Evolutionary conservation across 2,329 filamentous ascomycete genomes (phyloP), one percentile per base, ranked within the genome.

Genomic region (Ophiostoma sp.): DNA sequence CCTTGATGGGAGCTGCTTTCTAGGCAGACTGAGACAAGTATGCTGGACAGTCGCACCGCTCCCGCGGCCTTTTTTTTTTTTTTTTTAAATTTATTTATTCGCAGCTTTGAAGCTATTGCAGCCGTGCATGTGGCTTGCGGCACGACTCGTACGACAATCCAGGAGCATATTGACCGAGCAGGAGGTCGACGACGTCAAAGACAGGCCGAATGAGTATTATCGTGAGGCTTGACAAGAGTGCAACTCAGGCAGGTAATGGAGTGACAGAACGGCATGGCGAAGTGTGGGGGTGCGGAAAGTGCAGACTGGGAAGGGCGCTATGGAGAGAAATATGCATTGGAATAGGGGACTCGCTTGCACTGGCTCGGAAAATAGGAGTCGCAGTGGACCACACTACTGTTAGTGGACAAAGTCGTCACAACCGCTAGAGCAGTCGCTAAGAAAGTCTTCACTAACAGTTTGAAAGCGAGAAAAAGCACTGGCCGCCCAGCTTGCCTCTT

Each of bases 291-390:
- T 28, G 22, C 25, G 55, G 25, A 31, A 31, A 57, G 9, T 11
- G 12, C 25, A 59, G 15, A 59, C 55, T 12, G n/a, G 6, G 22
- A 61, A 61, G 17, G 19, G 33, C 33, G 59, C 33, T 25, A 63
- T 22, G 31, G 36, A 36, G 17, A 12, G 1, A 15, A 45, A 42
- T 42, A 28, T n/a, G 57, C 31, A 36, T n/a, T 61, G 17, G 61
- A 66, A 66, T 45, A 66, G 61, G 61, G 61, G 61, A 64, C 36
- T 64, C n/a, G 36, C 61, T 64, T 28, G 61, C 61, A 42, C 39
- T 45, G 17, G 33, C 36, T 28, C 22, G n/a, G n/a, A 25, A 45
- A 36, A 66, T 36, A 66, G 12, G 61, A 66, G 61, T 45, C 61
- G n/a, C 22, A 11, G 36, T 45, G 61, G 61, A 66, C 36, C 22